A percentile compares a stretch with the other conserved stretches of the same genome.
phyloP scores from a whole-genome alignment of 257 asterid species.

The Leonotis leonurus region DNA sequence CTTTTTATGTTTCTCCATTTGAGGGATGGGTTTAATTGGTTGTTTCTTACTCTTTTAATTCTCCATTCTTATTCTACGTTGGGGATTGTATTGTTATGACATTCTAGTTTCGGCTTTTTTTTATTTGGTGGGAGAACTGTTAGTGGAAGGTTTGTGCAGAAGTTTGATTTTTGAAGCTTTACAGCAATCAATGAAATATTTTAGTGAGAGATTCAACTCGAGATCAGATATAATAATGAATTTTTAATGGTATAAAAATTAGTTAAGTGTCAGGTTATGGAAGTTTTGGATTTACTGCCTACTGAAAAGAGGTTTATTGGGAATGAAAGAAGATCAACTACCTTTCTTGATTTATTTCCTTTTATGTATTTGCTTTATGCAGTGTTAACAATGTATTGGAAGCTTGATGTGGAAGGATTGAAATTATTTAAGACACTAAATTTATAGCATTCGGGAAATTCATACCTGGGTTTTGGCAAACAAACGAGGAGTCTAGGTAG shows the following conservation, averaged over 20 bases:
- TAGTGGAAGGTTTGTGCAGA: not conserved
- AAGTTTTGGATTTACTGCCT: conserved; percentile 15
- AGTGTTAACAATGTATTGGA: conserved; percentile 31
- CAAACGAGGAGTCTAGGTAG: conserved; percentile 16
- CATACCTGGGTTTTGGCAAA: conserved; percentile 22
- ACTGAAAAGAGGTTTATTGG: conserved; percentile 10
- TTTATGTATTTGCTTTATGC: conserved; percentile 27
- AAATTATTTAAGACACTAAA: conserved; percentile 10
- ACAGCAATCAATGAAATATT: not conserved
- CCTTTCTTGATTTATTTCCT: conserved; percentile 21
- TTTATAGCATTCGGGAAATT: conserved; percentile 18
- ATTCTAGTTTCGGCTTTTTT: not conserved
- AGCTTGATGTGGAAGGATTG: conserved; percentile 21
- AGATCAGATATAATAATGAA: not conserved
- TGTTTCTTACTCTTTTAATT: not conserved
- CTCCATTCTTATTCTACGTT: not conserved
- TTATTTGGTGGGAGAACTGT: conserved; percentile 3
- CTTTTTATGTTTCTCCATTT: not conserved
- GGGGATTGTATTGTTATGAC: not conserved
- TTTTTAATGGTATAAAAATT: conserved; percentile 10
- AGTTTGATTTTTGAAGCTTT: conserved; percentile 1
- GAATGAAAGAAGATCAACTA: conserved; percentile 1
- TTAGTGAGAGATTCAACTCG: not conserved
- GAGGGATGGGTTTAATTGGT: conserved; percentile 5
- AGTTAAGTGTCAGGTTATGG: not conserved